These are phyloP conservation scores for Starmerella riodocensis DNA, from an alignment of 805 yeast species.

Conservation along the genomic window DNA sequence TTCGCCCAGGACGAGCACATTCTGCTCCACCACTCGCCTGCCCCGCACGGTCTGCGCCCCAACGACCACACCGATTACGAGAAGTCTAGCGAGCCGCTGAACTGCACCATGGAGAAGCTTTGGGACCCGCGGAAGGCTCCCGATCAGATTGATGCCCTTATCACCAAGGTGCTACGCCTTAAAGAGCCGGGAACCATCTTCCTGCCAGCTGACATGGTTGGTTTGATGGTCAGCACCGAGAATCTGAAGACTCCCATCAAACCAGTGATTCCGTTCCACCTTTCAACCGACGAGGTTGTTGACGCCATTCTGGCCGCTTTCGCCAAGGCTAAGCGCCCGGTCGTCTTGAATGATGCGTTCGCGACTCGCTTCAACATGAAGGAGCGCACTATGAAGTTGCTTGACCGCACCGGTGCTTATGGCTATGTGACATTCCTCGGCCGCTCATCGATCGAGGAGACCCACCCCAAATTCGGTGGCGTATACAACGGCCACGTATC, in stretches of 20 bases:
- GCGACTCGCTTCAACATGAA: slow-evolving; percentile 36
- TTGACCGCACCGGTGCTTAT: slow-evolving; percentile 38
- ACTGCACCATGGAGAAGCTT: slow-evolving; percentile 44
- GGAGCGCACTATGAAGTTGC: slow-evolving; percentile 37
- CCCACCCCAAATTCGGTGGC: slow-evolving; percentile 51
- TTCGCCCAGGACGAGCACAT: slow-evolving; percentile 28
- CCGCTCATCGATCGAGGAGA: slow-evolving; percentile 61
- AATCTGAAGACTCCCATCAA: slow-evolving; percentile 29
- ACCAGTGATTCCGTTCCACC: slow-evolving; percentile 22
- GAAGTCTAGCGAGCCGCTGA: slow-evolving; percentile 43
- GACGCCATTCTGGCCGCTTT: slow-evolving; percentile 37
- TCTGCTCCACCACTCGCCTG: slow-evolving; percentile 31
- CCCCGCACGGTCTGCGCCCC: slow-evolving; percentile 26
- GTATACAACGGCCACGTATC: slow-evolving; percentile 55
- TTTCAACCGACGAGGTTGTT: slow-evolving; percentile 30
- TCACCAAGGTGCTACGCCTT: slow-evolving; percentile 39
- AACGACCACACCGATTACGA: slow-evolving; percentile 61
- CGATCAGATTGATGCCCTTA: slow-evolving; percentile 54
- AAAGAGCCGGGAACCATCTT: slow-evolving; percentile 75
- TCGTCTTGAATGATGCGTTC: slow-evolving; percentile 58
- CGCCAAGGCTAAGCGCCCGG: slow-evolving; percentile 44
- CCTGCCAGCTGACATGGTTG: slow-evolving; percentile 59
- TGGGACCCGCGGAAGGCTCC: slow-evolving; percentile 37
- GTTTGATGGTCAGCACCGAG: slow-evolving; percentile 29
- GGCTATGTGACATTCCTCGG: slow-evolving; percentile 55